Evolutionary conservation across 257 asterid species (phyloP), one percentile per base, ranked within the genome.

Genomic region (Nicotiana tabacum): DNA sequence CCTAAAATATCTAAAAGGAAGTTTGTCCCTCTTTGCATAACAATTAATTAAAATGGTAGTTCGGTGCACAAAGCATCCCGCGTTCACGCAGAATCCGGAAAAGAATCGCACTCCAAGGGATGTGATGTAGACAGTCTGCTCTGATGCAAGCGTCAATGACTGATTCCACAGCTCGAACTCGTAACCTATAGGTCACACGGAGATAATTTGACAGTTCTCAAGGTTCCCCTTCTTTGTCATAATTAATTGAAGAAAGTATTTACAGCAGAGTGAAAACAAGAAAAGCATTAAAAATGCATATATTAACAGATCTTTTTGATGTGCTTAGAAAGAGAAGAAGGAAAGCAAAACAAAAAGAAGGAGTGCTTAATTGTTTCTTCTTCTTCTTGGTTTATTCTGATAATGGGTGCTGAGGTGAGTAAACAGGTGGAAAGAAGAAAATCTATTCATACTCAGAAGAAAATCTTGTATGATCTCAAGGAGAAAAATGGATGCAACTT

Each of bases 381-480:
- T 68, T 32, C 51, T 46, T 43, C 9, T 39, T 10, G 77, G 24
- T 39, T 74, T 48, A 3, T 46, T 72, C 6, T 21, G 13, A 81
- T 11, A 39, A 95, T 96, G 98, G 99, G 98, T 53, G 91, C 88
- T 17, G 81, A 78, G 35, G 21, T 90, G 55, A 84, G 98, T 60
- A 89, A 91, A 77, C 97, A 93, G 74, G 83, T 88, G 39, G 90
- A 94, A 69, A 87, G 94, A 9, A 85, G 94, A 53, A 93, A 89
- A 76, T 67, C 89, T 18, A 88, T 96, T 74, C 55, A 87, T 24
- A 66, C 91, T 1, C 89, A 94, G 89, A 92, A 90, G 89, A 90
- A 91, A 82, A 24, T 83, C 60, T 82, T 96, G 39, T 56, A 27
- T 8, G 95, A 89, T 90, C 89, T 94, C 56, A 56, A 86, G 53